phyloP scores from a whole-genome alignment of 1,139 yeast genomes.

The Eremothecium coryli region DNA sequence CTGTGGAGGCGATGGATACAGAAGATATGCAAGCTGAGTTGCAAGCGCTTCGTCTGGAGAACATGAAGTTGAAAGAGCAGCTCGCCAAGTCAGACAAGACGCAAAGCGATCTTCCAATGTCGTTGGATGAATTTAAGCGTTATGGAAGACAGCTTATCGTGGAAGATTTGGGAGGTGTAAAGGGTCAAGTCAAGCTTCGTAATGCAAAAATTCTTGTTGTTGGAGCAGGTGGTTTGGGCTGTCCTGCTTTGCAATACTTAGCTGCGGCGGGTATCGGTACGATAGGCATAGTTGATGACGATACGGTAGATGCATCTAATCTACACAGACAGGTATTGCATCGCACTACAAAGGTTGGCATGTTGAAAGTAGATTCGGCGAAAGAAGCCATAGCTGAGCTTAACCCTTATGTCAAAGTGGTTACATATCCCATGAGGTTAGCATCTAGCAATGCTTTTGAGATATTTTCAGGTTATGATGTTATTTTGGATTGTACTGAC shows the following conservation, averaged over 20 bases:
- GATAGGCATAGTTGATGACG: slow-evolving; percentile 83
- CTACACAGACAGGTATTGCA: slow-evolving; percentile 86
- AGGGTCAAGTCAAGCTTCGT: slow-evolving; percentile 53
- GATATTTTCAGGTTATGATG: slow-evolving; percentile 55
- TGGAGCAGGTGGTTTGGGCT: slow-evolving; percentile 97
- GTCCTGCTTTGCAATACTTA: slow-evolving; percentile 80
- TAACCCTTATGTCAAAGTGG: slow-evolving; percentile 59
- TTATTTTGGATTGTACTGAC: slow-evolving; percentile 89
- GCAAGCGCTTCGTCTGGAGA: slow-evolving; percentile 21
- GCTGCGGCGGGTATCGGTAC: slow-evolving; percentile 84
- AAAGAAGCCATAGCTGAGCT: slow-evolving; percentile 40
- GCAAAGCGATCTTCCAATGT: slow-evolving; percentile 14
- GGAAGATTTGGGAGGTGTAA: slow-evolving; percentile 38
- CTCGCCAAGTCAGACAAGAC: slow-evolving; percentile 7
- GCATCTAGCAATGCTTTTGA: slow-evolving; percentile 51
- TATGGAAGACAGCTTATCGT: slow-evolving; percentile 97
- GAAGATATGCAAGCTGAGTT: slow-evolving; percentile 12
- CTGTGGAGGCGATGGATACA: no score
- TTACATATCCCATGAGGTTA: slow-evolving; percentile 45
- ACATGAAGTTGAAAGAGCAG: slow-evolving; percentile 18
- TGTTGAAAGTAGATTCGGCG: slow-evolving; percentile 73
- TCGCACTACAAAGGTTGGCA: slow-evolving; percentile 54
- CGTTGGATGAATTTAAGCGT: slow-evolving; percentile 58
- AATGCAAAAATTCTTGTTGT: slow-evolving; percentile 57
- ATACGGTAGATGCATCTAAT: slow-evolving; percentile 73